Evolutionary conservation across 192 early-diverging fungal genomes (phyloP).

Genomic region (Linnemannia exigua): DNA sequence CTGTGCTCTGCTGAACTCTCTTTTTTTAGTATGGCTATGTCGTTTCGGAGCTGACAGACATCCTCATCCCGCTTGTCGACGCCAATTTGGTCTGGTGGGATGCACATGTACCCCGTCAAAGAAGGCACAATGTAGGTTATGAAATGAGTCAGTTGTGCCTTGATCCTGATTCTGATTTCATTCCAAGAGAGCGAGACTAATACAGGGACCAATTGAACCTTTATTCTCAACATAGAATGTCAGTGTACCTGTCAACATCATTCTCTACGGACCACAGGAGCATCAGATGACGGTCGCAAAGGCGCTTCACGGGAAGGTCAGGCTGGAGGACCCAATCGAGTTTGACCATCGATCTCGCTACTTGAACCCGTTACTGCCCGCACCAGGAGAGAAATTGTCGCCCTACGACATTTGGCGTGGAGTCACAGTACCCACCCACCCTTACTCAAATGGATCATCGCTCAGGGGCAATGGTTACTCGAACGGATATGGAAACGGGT

Average conservation of each 20-base stretch:
- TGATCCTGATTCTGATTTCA: no score
- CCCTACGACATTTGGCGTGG: slow-evolving; percentile 49
- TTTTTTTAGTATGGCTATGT: slow-evolving; percentile 46
- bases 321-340: slow-evolving; percentile 50
- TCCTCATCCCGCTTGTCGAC: slow-evolving; percentile 38
- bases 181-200: neutral
- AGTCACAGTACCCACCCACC: slow-evolving; percentile 18
- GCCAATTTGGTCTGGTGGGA: slow-evolving; percentile 54
- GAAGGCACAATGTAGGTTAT: slow-evolving; percentile 33
- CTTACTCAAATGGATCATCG: slow-evolving; percentile 23
- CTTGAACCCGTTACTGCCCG: slow-evolving; percentile 42
- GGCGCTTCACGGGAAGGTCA: slow-evolving; percentile 40
- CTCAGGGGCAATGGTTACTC: slow-evolving; percentile 29
- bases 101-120: slow-evolving; percentile 42
- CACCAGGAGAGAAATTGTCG: slow-evolving; percentile 39
- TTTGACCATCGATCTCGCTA: slow-evolving; percentile 58
- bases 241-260: slow-evolving; percentile 55
- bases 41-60: slow-evolving; percentile 48
- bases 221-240: slow-evolving; percentile 29
- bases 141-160: no score
- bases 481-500: slow-evolving; percentile 24
- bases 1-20: slow-evolving; percentile 5
- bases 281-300: slow-evolving; percentile 41
- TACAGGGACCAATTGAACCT: neutral
- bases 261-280: slow-evolving; percentile 49